Percentiles rank a stretch among this genome's conserved stretches.
Conservation (phyloP, 2,329 filamentous ascomycete species). For the Stachybotrys chartarum region DNA sequence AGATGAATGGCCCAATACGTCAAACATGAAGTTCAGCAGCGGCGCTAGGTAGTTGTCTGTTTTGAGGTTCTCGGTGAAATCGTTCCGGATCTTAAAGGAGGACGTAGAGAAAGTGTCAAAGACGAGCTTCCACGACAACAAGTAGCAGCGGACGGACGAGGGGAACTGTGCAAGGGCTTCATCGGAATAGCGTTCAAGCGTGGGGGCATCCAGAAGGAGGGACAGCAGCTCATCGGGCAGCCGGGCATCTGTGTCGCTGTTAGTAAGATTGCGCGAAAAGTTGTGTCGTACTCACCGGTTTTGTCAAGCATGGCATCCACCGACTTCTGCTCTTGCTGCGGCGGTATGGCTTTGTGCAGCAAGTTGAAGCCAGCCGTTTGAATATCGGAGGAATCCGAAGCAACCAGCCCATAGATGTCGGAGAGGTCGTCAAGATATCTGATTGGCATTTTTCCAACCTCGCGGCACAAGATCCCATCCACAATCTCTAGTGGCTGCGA, state of each 20-base stretch:
- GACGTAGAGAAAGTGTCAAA: slow-evolving; percentile 78
- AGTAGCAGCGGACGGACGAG: slow-evolving; percentile 64
- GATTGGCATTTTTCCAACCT: slow-evolving; percentile 57
- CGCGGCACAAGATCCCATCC: slow-evolving; percentile 64
- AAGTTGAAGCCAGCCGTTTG: slow-evolving; percentile 77
- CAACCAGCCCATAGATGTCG: slow-evolving; percentile 69
- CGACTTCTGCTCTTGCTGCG: slow-evolving; percentile 72
- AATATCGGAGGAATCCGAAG: slow-evolving; percentile 65
- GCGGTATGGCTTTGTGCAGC: slow-evolving; percentile 72
- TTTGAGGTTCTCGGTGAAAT: slow-evolving; percentile 76
- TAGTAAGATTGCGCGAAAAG: fast-evolving
- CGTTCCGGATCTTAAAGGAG: slow-evolving; percentile 73
- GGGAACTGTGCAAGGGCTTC: slow-evolving; percentile 64
- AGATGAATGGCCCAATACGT: slow-evolving; percentile 73
- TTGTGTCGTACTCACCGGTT: slow-evolving; percentile 31
- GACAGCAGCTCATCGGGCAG: slow-evolving; percentile 82
- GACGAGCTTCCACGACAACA: slow-evolving; percentile 82
- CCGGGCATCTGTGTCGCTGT: slow-evolving; percentile 42
- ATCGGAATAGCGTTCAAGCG: slow-evolving; percentile 58
- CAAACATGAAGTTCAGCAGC: slow-evolving; percentile 73
- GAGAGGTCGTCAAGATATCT: slow-evolving; percentile 55
- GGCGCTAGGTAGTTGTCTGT: slow-evolving; percentile 60
- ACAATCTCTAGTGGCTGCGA: slow-evolving; percentile 68
- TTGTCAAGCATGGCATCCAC: slow-evolving; percentile 70
- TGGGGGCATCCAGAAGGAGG: slow-evolving; percentile 71